These are phyloP conservation scores for Guyanaporus albipodus DNA, from an alignment of 768 basidiomycete species.

Conservation along the genomic window DNA sequence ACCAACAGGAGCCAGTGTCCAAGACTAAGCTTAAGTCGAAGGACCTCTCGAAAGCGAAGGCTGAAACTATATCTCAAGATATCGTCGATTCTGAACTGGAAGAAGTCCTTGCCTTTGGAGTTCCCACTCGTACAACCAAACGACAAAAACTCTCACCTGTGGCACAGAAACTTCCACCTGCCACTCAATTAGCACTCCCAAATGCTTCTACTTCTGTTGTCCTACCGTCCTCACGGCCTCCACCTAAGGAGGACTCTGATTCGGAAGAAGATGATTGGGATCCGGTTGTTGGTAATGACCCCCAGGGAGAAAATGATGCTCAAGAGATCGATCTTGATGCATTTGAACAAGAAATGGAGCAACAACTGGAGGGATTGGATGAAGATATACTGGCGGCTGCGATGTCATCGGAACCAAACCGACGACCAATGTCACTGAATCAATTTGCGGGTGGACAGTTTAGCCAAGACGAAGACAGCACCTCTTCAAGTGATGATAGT, in stretches of 20 bases:
- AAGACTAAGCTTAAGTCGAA: constrained; percentile 29
- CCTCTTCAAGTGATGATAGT: constrained; percentile 51
- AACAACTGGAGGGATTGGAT: constrained; percentile 37
- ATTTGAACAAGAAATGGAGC: constrained; percentile 35
- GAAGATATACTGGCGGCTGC: constrained; percentile 51
- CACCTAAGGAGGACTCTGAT: constrained; percentile 33
- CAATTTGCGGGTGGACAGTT: constrained; percentile 42
- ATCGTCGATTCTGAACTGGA: constrained; percentile 34
- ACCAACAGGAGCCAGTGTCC: constrained; percentile 17
- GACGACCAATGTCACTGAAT: constrained; percentile 48
- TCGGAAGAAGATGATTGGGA: constrained; percentile 56
- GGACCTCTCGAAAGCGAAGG: constrained; percentile 21
- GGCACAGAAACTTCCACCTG: constrained; percentile 8
- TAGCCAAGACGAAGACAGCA: constrained; percentile 45
- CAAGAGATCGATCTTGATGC: constrained; percentile 36
- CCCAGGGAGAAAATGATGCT: constrained; percentile 25
- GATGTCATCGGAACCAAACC: constrained; percentile 34
- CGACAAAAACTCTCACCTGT: constrained; percentile 25
- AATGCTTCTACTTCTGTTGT: constrained; percentile 28
- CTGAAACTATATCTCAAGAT: constrained; percentile 13
- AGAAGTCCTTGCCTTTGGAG: constrained; percentile 48
- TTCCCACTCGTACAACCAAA: constrained; percentile 40
- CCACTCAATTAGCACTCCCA: constrained; percentile 39
- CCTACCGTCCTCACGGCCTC: constrained; percentile 29
- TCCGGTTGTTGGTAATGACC: constrained; percentile 31